phyloP scores from a whole-genome alignment of 352 stramenopile species.

The Thraustotheca clavata region DNA sequence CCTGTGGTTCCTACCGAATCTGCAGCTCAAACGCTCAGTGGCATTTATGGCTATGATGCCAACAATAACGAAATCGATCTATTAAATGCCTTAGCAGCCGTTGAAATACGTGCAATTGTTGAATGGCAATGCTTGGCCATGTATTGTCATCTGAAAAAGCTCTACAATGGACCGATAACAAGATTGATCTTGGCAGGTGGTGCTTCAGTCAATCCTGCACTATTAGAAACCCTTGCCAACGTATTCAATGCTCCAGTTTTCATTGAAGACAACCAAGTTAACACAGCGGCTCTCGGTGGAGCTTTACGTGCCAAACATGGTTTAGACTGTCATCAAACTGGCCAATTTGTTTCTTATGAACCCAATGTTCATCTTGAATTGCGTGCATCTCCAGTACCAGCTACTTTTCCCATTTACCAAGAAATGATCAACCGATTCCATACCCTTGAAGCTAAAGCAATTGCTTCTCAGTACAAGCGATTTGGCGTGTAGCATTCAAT shows the following conservation, averaged over 20 bases:
- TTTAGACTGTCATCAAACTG: background rate
- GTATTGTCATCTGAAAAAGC: constrained; percentile 41
- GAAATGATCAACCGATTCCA: constrained; percentile 31
- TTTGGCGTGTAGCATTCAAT: too few species aligned
- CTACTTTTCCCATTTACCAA: constrained; percentile 30
- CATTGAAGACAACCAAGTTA: constrained; percentile 31
- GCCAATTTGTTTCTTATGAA: constrained; percentile 32
- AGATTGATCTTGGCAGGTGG: constrained; percentile 60
- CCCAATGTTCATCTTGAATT: constrained; percentile 35
- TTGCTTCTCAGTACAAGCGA: constrained; percentile 21
- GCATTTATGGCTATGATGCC: constrained; percentile 37
- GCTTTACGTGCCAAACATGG: constrained; percentile 47
- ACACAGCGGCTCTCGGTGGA: constrained; percentile 43
- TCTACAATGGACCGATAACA: constrained; percentile 37
- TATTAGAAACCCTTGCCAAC: constrained; percentile 53
- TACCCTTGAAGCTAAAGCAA: constrained; percentile 31
- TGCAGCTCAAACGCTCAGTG: constrained; percentile 30
- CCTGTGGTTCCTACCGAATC: constrained; percentile 23
- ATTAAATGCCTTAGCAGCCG: constrained; percentile 17
- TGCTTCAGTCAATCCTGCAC: constrained; percentile 39
- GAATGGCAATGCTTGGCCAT: constrained; percentile 59
- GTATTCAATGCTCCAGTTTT: constrained; percentile 51
- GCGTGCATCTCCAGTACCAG: constrained; percentile 27
- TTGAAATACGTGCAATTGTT: constrained; percentile 49
- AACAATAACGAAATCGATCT: constrained; percentile 25